Evolutionary conservation across 23 red algal genomes (phyloP).

Genomic region (Gracilaria domingensis): DNA sequence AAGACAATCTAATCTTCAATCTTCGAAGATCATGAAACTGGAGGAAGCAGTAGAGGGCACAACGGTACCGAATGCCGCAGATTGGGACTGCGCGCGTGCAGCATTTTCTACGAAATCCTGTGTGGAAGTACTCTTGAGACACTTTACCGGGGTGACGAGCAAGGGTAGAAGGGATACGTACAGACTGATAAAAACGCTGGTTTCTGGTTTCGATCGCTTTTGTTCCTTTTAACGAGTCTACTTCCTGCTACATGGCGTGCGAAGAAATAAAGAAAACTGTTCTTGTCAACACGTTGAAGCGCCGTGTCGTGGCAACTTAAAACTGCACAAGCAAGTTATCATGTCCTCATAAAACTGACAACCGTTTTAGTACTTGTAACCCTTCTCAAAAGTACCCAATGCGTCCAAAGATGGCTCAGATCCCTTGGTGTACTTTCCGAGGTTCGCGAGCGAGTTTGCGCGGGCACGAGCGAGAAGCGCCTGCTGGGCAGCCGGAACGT

Average conservation of each 20-base stretch:
- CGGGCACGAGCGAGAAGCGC: conserved; percentile 95
- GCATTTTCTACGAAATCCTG: too few species aligned
- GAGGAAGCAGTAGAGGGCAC: too few species aligned
- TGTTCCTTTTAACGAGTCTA: background rate
- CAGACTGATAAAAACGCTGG: too few species aligned
- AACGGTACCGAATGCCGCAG: too few species aligned
- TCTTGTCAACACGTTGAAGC: conserved; percentile 13
- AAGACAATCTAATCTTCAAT: too few species aligned
- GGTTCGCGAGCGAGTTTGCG: conserved; percentile 93
- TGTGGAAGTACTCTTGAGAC: too few species aligned
- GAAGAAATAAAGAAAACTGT: conserved; percentile 46
- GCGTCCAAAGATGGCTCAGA: conserved; percentile 94
- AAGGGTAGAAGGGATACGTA: too few species aligned
- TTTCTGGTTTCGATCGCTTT: conserved; percentile 8
- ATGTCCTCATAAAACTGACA: background rate
- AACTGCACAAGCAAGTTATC: background rate
- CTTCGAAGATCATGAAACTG: too few species aligned
- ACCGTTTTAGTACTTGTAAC: conserved; percentile 92
- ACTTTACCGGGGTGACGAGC: too few species aligned
- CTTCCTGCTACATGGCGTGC: conserved; percentile 7
- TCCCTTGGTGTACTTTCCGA: conserved; percentile 91
- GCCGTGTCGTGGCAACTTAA: background rate
- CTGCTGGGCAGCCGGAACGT: conserved; percentile 89
- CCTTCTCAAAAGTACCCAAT: conserved; percentile 94
- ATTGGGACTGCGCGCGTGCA: too few species aligned